Conservation (phyloP, 805 yeast species). For the Monosporozyma siamensis region DNA sequence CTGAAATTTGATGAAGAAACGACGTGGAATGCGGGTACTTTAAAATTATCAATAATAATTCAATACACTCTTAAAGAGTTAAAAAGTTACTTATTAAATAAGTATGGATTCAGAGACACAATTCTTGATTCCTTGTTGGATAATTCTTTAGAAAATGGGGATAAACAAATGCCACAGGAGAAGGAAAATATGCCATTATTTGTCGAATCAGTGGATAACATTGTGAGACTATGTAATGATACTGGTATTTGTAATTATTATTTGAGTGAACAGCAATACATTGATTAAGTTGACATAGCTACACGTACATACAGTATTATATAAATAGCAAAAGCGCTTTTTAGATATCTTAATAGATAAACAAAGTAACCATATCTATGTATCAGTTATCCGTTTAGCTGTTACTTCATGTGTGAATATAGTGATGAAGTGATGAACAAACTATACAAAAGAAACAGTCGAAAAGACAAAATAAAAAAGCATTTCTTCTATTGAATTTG, state of each 20-base stretch:
- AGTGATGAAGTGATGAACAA: no score
- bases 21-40: background rate
- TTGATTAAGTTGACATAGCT: no score
- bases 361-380: no score
- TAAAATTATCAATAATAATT: slow-evolving; percentile 6
- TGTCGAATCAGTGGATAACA: background rate
- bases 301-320: no score
- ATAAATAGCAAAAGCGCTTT: background rate
- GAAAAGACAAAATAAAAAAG: no score
- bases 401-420: no score
- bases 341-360: no score
- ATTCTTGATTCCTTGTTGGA: background rate
- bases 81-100: slow-evolving; percentile 7
- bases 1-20: background rate
- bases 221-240: background rate
- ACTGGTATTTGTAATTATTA: background rate
- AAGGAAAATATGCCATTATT: background rate
- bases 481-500: no score
- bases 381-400: no score
- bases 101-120: slow-evolving; percentile 9
- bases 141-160: background rate
- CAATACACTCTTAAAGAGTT: slow-evolving; percentile 12
- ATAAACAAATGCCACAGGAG: background rate
- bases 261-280: slow-evolving; percentile 3
- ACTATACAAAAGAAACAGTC: no score